Conservation (phyloP, 2,329 filamentous ascomycete species). For the Pseudogymnoascus sp. region DNA sequence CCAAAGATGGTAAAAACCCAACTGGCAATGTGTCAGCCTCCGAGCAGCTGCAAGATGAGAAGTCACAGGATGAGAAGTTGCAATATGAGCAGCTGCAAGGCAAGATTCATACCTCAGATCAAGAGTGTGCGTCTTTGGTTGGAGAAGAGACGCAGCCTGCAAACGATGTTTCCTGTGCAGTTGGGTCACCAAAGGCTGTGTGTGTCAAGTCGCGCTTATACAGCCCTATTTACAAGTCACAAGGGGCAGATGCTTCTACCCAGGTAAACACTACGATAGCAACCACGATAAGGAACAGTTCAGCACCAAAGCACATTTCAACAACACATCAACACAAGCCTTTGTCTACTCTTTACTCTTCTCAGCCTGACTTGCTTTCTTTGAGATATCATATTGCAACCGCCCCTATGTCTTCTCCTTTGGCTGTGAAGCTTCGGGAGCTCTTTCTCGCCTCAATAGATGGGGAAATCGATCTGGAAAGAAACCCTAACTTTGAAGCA, state of each 20-base stretch:
- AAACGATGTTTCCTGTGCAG: not conserved
- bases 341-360: not conserved
- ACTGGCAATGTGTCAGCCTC: not conserved
- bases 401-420: not conserved
- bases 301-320: not conserved
- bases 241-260: not conserved
- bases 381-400: not conserved
- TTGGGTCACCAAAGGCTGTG: not conserved
- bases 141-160: not conserved
- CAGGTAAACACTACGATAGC: not conserved
- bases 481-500: not conserved
- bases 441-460: not conserved
- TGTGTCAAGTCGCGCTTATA: not conserved
- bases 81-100: not conserved
- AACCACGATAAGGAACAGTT: not conserved
- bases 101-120: not conserved
- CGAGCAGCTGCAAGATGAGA: not conserved
- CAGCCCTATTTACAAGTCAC: slow-evolving; percentile 5
- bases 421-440: not conserved
- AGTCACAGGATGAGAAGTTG: not conserved
- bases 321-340: not conserved
- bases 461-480: not conserved
- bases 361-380: not conserved
- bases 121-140: not conserved
- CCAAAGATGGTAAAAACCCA: not conserved